Evolutionary conservation across 495 filamentous ascomycete species (phyloP).

Genomic region (Peziza echinospora): DNA sequence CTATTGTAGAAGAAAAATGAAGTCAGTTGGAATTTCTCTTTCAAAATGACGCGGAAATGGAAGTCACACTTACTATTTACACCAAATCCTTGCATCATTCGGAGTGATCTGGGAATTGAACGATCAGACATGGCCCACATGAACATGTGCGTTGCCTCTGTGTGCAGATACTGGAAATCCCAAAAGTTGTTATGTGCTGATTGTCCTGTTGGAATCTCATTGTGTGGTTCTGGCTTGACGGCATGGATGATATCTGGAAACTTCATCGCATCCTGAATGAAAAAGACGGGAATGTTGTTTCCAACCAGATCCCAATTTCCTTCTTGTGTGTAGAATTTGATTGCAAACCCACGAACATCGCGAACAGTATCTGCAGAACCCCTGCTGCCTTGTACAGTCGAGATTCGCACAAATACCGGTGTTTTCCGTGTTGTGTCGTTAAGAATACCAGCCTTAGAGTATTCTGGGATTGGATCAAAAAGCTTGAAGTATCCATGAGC

Average conservation of each 20-base stretch:
- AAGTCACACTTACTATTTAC: conserved; percentile 36
- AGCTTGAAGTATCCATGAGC: conserved; percentile 72
- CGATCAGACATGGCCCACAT: conserved; percentile 67
- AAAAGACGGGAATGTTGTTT: conserved; percentile 22
- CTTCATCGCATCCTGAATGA: conserved; percentile 48
- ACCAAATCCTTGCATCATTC: conserved; percentile 85
- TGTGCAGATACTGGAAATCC: conserved; percentile 40
- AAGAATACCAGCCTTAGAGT: conserved; percentile 49
- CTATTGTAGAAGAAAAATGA: conserved; percentile 3
- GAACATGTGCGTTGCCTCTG: conserved; percentile 68
- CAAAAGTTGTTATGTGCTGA: conserved; percentile 31
- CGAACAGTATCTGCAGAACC: conserved; percentile 64
- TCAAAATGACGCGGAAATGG: neutral
- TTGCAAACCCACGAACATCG: conserved; percentile 61
- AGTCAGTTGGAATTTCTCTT: neutral
- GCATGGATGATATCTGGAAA: conserved; percentile 60
- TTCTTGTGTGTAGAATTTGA: conserved; percentile 51
- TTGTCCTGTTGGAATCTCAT: conserved; percentile 36
- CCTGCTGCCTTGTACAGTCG: conserved; percentile 55
- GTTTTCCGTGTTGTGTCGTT: conserved; percentile 65
- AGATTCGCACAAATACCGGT: conserved; percentile 62
- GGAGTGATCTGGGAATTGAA: conserved; percentile 55
- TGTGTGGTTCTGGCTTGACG: conserved; percentile 64
- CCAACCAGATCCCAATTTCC: conserved; percentile 24
- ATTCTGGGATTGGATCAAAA: conserved; percentile 34